These are phyloP conservation scores for Dillenia turbinata DNA, from an alignment of 164 flowering plant genomes.

Conservation along the genomic window DNA sequence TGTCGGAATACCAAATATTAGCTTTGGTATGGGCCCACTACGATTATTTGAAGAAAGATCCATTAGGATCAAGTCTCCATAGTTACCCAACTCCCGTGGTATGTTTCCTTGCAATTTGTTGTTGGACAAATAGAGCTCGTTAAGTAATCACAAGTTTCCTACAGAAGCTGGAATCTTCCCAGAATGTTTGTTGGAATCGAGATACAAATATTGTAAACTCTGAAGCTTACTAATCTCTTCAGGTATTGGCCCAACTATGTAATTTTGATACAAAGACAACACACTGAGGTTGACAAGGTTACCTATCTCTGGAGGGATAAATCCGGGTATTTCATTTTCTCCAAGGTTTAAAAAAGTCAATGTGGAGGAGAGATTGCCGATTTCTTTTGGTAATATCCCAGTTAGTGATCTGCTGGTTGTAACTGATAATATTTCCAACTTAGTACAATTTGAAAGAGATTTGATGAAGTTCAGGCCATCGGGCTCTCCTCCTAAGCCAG, in stretches of 20 bases:
- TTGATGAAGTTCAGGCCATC: neutral
- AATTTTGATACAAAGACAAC: slow-evolving; percentile 1
- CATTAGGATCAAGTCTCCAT: neutral
- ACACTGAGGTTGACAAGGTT: neutral
- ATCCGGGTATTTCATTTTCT: neutral
- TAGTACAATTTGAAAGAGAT: neutral
- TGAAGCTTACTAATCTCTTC: neutral
- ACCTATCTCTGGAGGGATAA: neutral
- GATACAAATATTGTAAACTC: neutral
- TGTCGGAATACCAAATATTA: too few species aligned
- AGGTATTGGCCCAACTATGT: slow-evolving; percentile 6
- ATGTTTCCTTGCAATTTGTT: neutral
- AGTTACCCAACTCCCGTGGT: too few species aligned
- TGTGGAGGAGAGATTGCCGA: neutral
- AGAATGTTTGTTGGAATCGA: neutral
- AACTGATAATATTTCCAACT: neutral
- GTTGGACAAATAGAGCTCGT: neutral
- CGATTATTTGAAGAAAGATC: neutral
- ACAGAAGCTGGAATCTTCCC: neutral
- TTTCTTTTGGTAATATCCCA: neutral
- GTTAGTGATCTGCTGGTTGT: neutral
- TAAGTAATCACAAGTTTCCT: neutral
- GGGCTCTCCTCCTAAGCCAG: neutral
- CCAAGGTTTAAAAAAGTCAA: neutral
- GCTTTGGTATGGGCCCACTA: neutral